A percentile compares a stretch with the other conserved stretches of the same genome.
Conservation (phyloP, 2,329 filamentous ascomycete species). For the Passalora sequoiae region DNA sequence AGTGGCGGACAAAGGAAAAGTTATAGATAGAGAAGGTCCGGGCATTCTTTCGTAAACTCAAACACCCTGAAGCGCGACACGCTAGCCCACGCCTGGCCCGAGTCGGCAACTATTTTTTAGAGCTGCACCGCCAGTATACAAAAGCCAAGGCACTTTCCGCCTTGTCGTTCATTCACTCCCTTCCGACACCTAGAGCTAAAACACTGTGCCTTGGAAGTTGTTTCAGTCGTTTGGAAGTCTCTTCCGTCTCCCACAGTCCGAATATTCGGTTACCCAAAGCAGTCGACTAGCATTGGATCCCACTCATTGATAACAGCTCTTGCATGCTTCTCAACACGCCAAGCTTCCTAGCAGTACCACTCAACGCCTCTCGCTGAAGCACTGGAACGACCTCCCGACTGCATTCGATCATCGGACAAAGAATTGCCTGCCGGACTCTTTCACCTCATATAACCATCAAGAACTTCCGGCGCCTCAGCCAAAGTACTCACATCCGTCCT, state of each 20-base stretch:
- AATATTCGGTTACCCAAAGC: too few species aligned
- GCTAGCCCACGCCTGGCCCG: background rate
- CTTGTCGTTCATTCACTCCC: background rate
- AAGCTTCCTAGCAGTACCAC: slow-evolving; percentile 5
- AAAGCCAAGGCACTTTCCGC: slow-evolving; percentile 2
- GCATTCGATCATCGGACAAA: background rate
- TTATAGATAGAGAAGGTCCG: background rate
- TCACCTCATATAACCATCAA: too few species aligned
- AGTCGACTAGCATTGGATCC: background rate
- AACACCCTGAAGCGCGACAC: background rate
- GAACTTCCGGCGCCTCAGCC: too few species aligned
- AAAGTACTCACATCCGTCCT: too few species aligned
- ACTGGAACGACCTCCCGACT: too few species aligned
- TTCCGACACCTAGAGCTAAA: background rate
- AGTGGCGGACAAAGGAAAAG: background rate
- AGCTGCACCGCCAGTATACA: background rate
- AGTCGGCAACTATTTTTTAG: background rate
- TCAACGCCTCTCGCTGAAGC: too few species aligned
- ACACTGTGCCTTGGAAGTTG: background rate
- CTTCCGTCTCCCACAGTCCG: background rate
- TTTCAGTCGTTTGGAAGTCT: background rate
- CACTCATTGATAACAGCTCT: background rate
- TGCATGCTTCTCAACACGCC: slow-evolving; percentile 3
- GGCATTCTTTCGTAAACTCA: background rate
- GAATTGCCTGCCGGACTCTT: too few species aligned